Percentiles rank a stretch among this genome's conserved stretches.
Conservation (phyloP, 1,284 basidiomycete genomes). For the Austropuccinia psidii region DNA sequence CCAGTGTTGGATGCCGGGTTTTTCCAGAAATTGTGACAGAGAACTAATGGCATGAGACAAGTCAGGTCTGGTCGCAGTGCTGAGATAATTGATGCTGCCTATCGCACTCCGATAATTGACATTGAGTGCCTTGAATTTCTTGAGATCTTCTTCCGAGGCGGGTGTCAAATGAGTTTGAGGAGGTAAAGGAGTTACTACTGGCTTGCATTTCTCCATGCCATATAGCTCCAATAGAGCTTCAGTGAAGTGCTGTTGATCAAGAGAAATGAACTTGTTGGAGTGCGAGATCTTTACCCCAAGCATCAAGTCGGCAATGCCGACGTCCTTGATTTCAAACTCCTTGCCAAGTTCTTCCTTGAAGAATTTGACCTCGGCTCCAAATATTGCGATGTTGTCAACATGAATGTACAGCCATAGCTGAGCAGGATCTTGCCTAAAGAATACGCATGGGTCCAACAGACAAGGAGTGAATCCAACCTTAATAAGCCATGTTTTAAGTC, state of each 20-base stretch:
- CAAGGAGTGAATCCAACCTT: constrained; percentile 4
- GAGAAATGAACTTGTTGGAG: too few relatives aligned
- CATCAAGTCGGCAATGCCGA: not conserved
- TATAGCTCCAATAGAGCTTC: too few relatives aligned
- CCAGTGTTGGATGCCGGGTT: constrained; percentile 11
- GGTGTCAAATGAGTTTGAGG: not conserved
- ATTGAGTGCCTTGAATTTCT: not conserved
- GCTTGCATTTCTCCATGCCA: not conserved
- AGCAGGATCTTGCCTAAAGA: too few relatives aligned
- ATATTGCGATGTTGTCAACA: not conserved
- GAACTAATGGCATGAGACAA: not conserved
- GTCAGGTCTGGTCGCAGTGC: not conserved
- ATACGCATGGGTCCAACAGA: constrained; percentile 12
- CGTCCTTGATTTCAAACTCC: not conserved
- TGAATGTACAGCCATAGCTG: not conserved
- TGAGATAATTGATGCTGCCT: not conserved
- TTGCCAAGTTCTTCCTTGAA: not conserved
- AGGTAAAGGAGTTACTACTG: not conserved
- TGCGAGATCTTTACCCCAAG: constrained; percentile 10
- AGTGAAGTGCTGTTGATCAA: too few relatives aligned
- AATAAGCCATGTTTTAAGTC: not conserved
- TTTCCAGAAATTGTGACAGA: constrained; percentile 1
- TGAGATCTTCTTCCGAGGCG: not conserved
- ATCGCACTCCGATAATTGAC: not conserved
- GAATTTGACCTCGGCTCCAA: not conserved